Evolutionary conservation across 331 rosid species (phyloP), one percentile per base, ranked within the genome.

Genomic region (Quercus tomentella): DNA sequence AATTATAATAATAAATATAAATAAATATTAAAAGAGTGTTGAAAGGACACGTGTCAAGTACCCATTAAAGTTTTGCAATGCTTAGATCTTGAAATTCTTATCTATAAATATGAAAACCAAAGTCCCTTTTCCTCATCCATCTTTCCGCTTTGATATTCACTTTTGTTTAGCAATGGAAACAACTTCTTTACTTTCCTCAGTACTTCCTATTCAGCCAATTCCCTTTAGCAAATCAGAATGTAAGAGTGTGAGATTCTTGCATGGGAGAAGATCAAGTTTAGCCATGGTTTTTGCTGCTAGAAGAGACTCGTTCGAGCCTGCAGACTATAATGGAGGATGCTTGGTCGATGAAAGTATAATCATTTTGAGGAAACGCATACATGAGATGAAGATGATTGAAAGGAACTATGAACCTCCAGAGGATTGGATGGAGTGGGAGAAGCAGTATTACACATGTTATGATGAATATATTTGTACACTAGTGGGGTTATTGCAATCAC

Each of bases 381-480:
- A 86, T 18, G 90, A 91, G 87, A 87, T 86, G 85, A 89, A 82
- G 52, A 76, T 89, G 91, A 75, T 83, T 0, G 93, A 89, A 87
- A 91, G 70, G 69, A 86, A 89, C 49, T 89, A 87, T 4, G 95
- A 89, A 76, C 75, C 93, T 25, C 92, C 95, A 11, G 81, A 79
- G 1, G 77, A 89, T 20, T 91, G 95, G 95, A 79, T 86, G 93
- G 87, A 80, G 1, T 91, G 95, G 95, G 95, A 91, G 85, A 91
- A 91, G 65, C 77, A 66, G 2, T 86, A 70, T 35, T 84, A 78
- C 56, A 70, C 85, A 2, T 69, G 18, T 70, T 88, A 90, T 66
- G 90, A 88, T 35, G 85, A 87, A 23, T 22, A 72, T 37, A 81
- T 90, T 28, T 90, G 87, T 52, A 81, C 83, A 17, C 52, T 81